Evolutionary conservation across 2,329 filamentous ascomycete genomes (phyloP), one percentile per base, ranked within the genome.

Genomic region (Ploettnerulaceae sp.): DNA sequence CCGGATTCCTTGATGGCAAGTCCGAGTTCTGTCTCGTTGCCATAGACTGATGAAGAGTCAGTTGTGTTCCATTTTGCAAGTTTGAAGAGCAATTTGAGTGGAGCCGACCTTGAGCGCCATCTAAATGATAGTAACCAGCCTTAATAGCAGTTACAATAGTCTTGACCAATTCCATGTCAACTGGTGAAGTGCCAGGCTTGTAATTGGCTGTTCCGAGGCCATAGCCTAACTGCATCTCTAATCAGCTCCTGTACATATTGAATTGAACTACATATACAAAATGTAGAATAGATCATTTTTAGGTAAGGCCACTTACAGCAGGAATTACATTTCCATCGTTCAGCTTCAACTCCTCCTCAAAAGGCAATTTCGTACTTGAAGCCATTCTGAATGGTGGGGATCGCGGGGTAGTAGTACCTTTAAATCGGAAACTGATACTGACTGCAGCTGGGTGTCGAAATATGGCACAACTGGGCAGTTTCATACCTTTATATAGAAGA

Each of bases 241-340:
- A 49, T 20, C n/a, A 15, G 31, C 31, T 33, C n/a, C n/a, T 28
- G 7, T 28, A 7, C 25, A 18, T 21, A 15, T 9, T 47, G 14
- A 44, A 57, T 84, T 88, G 31, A 71, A 79, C n/a, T 4, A 11
- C 7, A 28, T 28, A 52, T 25, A 31, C 6, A 7, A 48, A 42
- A 24, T n/a, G 35, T 21, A 18, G 2, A 12, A 7, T 12, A 7
- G 7, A 28, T 7, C 12, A 28, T 28, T 28, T 28, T 7, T 12
- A 28, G 12, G 25, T 28, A 28, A 28, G n/a, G n/a, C 25, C 12
- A 46, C 56, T 52, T 67, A 83, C 80, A 71, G 85, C 74, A 8
- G 86, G 86, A 43, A 90, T 86, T 48, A 79, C 75, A 51, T 79
- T 77, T 51, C 84, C 85, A 69, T 90, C 83, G 56, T 86, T 87